These are phyloP conservation scores for Aureobasidium sp. DNA, from an alignment of 2,329 filamentous ascomycete species.

Conservation along the genomic window DNA sequence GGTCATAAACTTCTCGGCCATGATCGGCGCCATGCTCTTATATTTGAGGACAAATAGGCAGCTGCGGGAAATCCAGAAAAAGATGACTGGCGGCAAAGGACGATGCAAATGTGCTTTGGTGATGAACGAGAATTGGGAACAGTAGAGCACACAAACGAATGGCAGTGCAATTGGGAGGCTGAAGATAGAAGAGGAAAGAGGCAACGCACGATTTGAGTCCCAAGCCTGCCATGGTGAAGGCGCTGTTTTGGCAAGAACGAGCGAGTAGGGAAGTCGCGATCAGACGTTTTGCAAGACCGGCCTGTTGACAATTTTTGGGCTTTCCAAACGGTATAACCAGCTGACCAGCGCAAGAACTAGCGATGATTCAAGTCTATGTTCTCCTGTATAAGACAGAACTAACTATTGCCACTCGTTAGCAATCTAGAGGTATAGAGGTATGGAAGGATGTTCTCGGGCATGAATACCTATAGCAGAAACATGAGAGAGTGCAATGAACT, in stretches of 20 bases:
- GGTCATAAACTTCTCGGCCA: constrained; percentile 3
- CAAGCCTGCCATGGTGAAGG: constrained; percentile 3
- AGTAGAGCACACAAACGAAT: not conserved
- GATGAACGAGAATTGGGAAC: not conserved
- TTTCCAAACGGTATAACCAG: not conserved
- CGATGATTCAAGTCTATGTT: not conserved
- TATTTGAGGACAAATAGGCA: too few species aligned
- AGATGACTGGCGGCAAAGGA: not conserved
- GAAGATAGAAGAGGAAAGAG: not conserved
- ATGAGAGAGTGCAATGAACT: not conserved
- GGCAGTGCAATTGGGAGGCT: too few species aligned
- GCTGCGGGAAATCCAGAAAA: not conserved
- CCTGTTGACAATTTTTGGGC: not conserved
- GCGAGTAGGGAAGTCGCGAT: constrained; percentile 2
- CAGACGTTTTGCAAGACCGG: not conserved
- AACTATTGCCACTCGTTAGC: not conserved
- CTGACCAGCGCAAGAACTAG: not conserved
- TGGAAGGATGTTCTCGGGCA: too few species aligned
- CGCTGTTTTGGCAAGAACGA: not conserved
- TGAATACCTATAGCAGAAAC: not conserved
- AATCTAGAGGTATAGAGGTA: not conserved
- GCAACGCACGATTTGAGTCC: constrained; percentile 9
- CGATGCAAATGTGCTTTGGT: not conserved
- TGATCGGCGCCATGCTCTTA: not conserved
- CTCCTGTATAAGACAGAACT: not conserved